Percentiles rank a stretch among this genome's conserved stretches.
phyloP scores from a whole-genome alignment of 75 land plant genomes.

The Cryptomeria japonica region DNA sequence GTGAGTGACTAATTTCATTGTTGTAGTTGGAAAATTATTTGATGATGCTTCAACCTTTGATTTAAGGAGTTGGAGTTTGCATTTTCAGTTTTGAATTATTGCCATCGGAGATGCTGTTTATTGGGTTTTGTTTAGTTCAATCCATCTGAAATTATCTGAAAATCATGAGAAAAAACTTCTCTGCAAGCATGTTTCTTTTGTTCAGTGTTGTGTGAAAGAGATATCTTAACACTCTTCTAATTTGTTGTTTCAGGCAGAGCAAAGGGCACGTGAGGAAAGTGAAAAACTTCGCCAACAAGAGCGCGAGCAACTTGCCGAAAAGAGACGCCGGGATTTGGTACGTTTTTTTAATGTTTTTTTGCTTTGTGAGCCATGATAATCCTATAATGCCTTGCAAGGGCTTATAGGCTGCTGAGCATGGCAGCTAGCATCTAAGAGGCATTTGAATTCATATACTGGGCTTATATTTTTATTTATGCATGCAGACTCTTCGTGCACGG shows the following conservation, averaged over 20 bases:
- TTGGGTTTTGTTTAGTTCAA: not conserved
- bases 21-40: not conserved
- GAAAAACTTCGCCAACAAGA: slow-evolving; percentile 87
- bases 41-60: not conserved
- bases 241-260: slow-evolving; percentile 65
- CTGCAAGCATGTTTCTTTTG: too few species aligned
- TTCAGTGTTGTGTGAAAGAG: too few species aligned
- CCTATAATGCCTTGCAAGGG: not conserved
- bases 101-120: not conserved
- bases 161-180: too few species aligned
- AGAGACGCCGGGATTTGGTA: slow-evolving; percentile 82
- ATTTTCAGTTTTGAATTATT: not conserved
- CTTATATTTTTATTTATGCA: not conserved
- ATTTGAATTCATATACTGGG: not conserved
- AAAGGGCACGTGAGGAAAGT: slow-evolving; percentile 94
- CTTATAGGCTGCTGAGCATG: not conserved
- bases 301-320: slow-evolving; percentile 87
- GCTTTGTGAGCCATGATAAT: not conserved
- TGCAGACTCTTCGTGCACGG: slow-evolving; percentile 80
- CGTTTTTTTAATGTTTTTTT: not conserved
- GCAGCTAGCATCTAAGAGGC: not conserved
- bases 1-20: slow-evolving; percentile 29
- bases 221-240: not conserved
- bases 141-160: too few species aligned
- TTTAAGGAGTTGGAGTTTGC: too few species aligned